These are phyloP conservation scores for Didymella keratinophila DNA, from an alignment of 2,329 filamentous ascomycete species.

Conservation along the genomic window DNA sequence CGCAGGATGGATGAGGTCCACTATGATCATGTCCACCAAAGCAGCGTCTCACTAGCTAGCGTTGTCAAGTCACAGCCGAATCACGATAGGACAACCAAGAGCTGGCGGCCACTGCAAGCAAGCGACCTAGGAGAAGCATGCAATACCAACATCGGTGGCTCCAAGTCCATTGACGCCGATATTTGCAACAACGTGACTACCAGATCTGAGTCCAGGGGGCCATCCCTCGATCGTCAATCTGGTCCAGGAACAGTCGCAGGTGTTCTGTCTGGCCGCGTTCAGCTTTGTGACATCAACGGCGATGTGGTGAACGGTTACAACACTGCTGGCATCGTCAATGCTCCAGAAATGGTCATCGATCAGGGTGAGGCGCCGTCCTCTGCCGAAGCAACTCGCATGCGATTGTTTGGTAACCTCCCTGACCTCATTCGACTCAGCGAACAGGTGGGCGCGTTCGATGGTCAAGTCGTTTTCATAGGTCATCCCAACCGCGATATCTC, in stretches of 20 bases:
- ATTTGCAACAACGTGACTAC: too few relatives aligned
- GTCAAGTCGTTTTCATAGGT: conserved; percentile 56
- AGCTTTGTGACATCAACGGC: background rate
- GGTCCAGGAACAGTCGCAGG: background rate
- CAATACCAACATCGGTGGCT: conserved; percentile 6
- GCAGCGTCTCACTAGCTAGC: conserved; percentile 27
- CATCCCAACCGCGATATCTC: conserved; percentile 58
- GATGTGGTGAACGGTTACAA: background rate
- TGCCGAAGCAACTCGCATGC: conserved; percentile 27
- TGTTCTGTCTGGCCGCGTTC: background rate
- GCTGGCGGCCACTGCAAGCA: conserved; percentile 37
- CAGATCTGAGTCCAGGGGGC: background rate
- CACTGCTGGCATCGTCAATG: background rate
- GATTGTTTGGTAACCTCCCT: conserved; percentile 55
- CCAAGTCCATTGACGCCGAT: background rate
- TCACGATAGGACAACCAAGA: conserved; percentile 28
- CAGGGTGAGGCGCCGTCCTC: background rate
- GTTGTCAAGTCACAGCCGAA: conserved; percentile 35
- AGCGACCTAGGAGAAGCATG: conserved; percentile 27
- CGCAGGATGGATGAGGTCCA: conserved; percentile 26
- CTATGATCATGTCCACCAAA: conserved; percentile 23
- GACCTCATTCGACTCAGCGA: conserved; percentile 50
- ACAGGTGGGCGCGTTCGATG: conserved; percentile 45
- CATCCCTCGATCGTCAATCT: background rate
- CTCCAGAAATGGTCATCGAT: background rate